These are phyloP conservation scores for Cyamopsis tetragonoloba DNA, from an alignment of 306 rosid genomes.

Conservation along the genomic window DNA sequence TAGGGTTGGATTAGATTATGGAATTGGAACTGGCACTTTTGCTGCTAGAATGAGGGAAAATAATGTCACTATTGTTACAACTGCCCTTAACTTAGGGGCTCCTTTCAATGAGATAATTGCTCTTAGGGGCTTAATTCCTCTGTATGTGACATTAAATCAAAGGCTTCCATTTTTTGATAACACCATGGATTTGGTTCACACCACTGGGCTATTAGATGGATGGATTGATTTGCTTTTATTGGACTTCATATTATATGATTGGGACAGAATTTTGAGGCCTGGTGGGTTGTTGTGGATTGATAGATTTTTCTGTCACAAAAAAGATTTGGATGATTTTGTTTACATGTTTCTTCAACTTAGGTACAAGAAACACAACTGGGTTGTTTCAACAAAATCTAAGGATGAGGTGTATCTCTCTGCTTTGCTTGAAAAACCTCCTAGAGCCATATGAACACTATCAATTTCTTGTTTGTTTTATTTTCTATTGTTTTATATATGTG, in stretches of 20 bases:
- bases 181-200: constrained; percentile 87
- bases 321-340: constrained; percentile 81
- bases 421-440: constrained; percentile 85
- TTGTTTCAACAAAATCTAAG: constrained; percentile 64
- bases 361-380: constrained; percentile 89
- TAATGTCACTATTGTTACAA: constrained; percentile 66
- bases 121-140: constrained; percentile 77
- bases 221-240: constrained; percentile 75
- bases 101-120: constrained; percentile 93
- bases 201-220: constrained; percentile 75
- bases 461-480: background rate
- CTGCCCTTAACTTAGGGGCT: constrained; percentile 88
- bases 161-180: constrained; percentile 85
- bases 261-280: constrained; percentile 84
- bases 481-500: background rate
- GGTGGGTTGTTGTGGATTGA: constrained; percentile 89
- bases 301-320: constrained; percentile 60
- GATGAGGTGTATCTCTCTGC: constrained; percentile 83
- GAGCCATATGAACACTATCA: constrained; percentile 56
- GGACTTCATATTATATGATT: constrained; percentile 81
- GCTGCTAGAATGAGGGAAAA: constrained; percentile 94
- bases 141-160: constrained; percentile 68
- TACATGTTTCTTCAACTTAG: constrained; percentile 94
- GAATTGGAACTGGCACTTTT: constrained; percentile 78
- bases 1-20: constrained; percentile 79